These are phyloP conservation scores for Cladorrhinum samala DNA, from an alignment of 495 filamentous ascomycete genomes.

Conservation along the genomic window DNA sequence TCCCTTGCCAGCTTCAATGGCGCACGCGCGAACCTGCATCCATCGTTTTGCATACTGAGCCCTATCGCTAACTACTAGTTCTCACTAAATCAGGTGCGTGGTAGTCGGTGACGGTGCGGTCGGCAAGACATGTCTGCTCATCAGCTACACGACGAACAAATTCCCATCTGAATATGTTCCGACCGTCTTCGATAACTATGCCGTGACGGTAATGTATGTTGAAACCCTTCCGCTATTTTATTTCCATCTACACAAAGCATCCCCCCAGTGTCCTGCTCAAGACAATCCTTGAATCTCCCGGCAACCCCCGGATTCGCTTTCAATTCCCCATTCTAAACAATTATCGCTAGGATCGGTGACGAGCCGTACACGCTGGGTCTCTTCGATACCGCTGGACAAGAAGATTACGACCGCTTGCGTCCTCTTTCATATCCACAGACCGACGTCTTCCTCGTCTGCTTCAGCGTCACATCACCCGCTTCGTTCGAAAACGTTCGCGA, in stretches of 20 bases:
- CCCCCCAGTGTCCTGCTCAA: slow-evolving; percentile 2
- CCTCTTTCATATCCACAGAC: slow-evolving; percentile 97
- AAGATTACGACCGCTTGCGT: slow-evolving; percentile 97
- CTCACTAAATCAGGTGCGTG: slow-evolving; percentile 65
- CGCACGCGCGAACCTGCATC: slow-evolving; percentile 12
- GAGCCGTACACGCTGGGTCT: slow-evolving; percentile 96
- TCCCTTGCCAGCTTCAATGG: slow-evolving; percentile 2
- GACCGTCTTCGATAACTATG: slow-evolving; percentile 99
- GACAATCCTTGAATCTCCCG: background rate
- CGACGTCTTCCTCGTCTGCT: slow-evolving; percentile 97
- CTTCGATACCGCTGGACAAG: slow-evolving; percentile 98
- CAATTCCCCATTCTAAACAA: slow-evolving; percentile 14
- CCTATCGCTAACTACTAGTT: slow-evolving; percentile 15
- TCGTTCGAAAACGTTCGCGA: slow-evolving; percentile 99
- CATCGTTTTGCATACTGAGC: background rate
- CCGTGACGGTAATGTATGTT: slow-evolving; percentile 96
- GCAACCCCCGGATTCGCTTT: background rate
- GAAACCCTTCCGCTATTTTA: background rate
- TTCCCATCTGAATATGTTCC: slow-evolving; percentile 99
- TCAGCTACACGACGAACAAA: slow-evolving; percentile 99
- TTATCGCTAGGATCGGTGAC: slow-evolving; percentile 79
- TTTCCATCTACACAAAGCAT: background rate
- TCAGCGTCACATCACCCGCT: slow-evolving; percentile 96
- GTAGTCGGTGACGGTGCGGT: slow-evolving; percentile 99
- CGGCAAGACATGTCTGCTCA: slow-evolving; percentile 96